phyloP scores from a whole-genome alignment of 495 filamentous ascomycete species.

The Achaetomiella virescens region DNA sequence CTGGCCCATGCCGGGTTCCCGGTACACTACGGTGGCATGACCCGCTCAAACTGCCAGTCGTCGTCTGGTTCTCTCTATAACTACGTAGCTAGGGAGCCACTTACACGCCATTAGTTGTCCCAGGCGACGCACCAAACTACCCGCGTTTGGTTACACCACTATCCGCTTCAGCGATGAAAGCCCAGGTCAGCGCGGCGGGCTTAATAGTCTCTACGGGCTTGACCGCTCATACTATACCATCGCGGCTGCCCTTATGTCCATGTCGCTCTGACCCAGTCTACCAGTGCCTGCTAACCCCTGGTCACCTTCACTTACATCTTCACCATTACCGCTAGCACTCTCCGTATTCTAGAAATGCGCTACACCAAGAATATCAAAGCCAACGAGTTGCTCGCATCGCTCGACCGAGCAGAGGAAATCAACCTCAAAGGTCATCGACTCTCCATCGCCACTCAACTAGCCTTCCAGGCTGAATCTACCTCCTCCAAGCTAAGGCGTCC shows the following conservation, averaged over 20 bases:
- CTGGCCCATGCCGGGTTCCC: slow-evolving; percentile 33
- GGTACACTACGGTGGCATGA: slow-evolving; percentile 31
- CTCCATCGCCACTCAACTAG: slow-evolving; percentile 3
- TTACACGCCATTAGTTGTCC: slow-evolving; percentile 2
- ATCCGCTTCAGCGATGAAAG: slow-evolving; percentile 27
- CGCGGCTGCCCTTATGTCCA: slow-evolving; percentile 28
- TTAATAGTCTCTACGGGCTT: slow-evolving; percentile 31
- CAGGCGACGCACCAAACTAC: slow-evolving; percentile 3
- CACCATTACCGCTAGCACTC: slow-evolving; percentile 25
- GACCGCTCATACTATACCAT: slow-evolving; percentile 33
- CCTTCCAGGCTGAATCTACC: neutral
- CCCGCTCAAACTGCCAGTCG: slow-evolving; percentile 18
- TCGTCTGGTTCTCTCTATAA: neutral
- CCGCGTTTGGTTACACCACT: slow-evolving; percentile 14
- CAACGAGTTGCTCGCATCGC: slow-evolving; percentile 20
- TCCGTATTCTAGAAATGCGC: slow-evolving; percentile 29
- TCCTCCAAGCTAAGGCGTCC: slow-evolving; percentile 28
- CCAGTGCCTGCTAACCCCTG: slow-evolving; percentile 4
- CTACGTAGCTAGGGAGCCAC: neutral
- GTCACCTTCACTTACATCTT: slow-evolving; percentile 34
- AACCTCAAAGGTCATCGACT: slow-evolving; percentile 18
- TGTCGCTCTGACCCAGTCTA: neutral
- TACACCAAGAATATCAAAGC: slow-evolving; percentile 22
- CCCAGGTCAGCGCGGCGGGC: slow-evolving; percentile 16
- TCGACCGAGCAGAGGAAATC: slow-evolving; percentile 24